Evolutionary conservation across 495 filamentous ascomycete genomes (phyloP), one percentile per base, ranked within the genome.

Genomic region (Aspergillus affinis): DNA sequence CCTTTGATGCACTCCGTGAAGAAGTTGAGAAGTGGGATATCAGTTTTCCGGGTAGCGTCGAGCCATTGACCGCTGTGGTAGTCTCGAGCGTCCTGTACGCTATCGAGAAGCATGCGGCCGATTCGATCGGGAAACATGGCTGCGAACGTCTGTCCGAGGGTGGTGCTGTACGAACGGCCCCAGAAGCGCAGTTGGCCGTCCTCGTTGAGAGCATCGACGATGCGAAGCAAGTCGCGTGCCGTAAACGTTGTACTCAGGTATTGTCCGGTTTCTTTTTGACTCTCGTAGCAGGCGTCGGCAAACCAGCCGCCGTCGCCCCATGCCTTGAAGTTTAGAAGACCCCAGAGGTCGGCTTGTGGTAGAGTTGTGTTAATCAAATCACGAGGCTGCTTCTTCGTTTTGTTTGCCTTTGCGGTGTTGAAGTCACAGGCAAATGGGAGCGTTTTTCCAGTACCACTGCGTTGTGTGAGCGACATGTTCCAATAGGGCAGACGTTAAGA

Each of bases 101-200:
- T 77, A 55, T 81, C 78, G 1, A 79, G 58, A 30, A 79, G 53
- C n/a, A 75, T 48, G 6, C 75, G 59, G 17, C 64, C 63, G 36
- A 80, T 62, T n/a, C 73, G 71, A 23, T 75, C 64, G 8, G 77
- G 78, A 27, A 69, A 78, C 74, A 81, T 78, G n/a, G 75, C 66
- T 19, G 74, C 71, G 48, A 75, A 74, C 26, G 70, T 74, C 2
- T 82, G 77, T 0, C 82, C 83, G 15, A 86, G 80, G 6, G 81
- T 73, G 0, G 84, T 84, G 13, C 84, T 84, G 60, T 86, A 86
- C 51, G 76, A 81, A 21, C 84, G 79, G 30, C 85, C 76, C 65
- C 82, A 82, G 51, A 79, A 84, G 2, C 78, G 75, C 46, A 85
- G 66, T 56, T 75, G 77, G 27, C 53, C 55, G 30, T 73, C 65